phyloP scores from a whole-genome alignment of 1,284 basidiomycete genomes.

The Ustilago nuda region DNA sequence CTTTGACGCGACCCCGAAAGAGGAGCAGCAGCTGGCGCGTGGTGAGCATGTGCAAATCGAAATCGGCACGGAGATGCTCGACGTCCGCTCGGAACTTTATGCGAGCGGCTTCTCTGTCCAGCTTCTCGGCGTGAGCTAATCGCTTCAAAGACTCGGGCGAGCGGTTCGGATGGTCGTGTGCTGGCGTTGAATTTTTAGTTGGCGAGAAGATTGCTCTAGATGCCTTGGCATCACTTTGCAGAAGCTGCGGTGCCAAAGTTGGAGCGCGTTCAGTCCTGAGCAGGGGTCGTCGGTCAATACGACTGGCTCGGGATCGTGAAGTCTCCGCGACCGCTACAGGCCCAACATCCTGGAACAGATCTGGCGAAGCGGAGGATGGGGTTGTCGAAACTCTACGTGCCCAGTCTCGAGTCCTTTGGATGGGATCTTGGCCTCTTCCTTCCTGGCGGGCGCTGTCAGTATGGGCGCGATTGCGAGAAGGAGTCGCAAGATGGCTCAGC shows the following conservation, averaged over 20 bases:
- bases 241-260: constrained; percentile 15
- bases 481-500: constrained; percentile 21
- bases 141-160: neutral
- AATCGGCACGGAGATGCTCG: constrained; percentile 24
- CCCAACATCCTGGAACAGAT: neutral
- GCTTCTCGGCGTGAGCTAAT: neutral
- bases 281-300: constrained; percentile 18
- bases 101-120: constrained; percentile 21
- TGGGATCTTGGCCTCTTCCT: constrained; percentile 8
- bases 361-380: constrained; percentile 13
- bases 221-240: neutral
- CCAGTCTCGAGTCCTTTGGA: constrained; percentile 20
- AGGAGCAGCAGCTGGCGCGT: constrained; percentile 17
- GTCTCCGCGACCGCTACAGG: constrained; percentile 13
- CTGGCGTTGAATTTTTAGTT: neutral
- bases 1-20: constrained; percentile 24
- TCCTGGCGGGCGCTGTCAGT: neutral
- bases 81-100: constrained; percentile 26
- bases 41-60: constrained; percentile 18
- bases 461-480: constrained; percentile 6
- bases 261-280: neutral
- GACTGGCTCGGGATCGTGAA: constrained; percentile 23
- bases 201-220: neutral
- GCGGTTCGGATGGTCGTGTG: neutral
- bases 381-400: constrained; percentile 30